phyloP scores from a whole-genome alignment of 768 basidiomycete genomes.

The Wakefieldia striispora region DNA sequence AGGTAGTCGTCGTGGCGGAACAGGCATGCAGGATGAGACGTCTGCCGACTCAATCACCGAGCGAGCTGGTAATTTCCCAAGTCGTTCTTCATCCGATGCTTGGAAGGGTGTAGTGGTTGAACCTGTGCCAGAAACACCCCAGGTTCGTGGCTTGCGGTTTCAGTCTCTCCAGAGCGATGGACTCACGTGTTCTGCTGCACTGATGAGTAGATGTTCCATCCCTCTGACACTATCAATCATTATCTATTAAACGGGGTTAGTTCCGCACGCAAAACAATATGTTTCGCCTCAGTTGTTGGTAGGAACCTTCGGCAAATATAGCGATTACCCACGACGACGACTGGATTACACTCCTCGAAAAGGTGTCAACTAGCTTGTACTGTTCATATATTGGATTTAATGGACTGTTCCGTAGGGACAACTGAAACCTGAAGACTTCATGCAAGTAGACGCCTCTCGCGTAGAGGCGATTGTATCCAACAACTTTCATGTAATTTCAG shows the following conservation, averaged over 20 bases:
- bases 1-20: not conserved
- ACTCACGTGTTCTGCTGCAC: too few species aligned
- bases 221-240: conserved; percentile 11
- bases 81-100: too few species aligned
- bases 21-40: not conserved
- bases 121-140: too few species aligned
- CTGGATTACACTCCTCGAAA: conserved; percentile 1
- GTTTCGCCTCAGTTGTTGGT: not conserved
- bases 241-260: conserved; percentile 1
- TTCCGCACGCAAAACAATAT: not conserved
- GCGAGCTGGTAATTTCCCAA: not conserved
- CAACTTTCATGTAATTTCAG: not conserved
- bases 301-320: conserved; percentile 1
- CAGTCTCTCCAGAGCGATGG: too few species aligned
- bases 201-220: conserved; percentile 13
- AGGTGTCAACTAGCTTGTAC: not conserved
- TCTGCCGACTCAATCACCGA: not conserved
- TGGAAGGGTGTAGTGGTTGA: too few species aligned
- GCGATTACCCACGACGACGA: conserved; percentile 8
- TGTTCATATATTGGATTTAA: too few species aligned
- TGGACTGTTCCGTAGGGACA: not conserved
- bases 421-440: conserved; percentile 1
- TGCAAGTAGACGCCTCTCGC: not conserved
- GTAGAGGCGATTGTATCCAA: not conserved
- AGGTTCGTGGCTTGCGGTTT: too few species aligned